Conservation (phyloP, 495 filamentous ascomycete genomes). For the Evansstolkia leycettana region DNA sequence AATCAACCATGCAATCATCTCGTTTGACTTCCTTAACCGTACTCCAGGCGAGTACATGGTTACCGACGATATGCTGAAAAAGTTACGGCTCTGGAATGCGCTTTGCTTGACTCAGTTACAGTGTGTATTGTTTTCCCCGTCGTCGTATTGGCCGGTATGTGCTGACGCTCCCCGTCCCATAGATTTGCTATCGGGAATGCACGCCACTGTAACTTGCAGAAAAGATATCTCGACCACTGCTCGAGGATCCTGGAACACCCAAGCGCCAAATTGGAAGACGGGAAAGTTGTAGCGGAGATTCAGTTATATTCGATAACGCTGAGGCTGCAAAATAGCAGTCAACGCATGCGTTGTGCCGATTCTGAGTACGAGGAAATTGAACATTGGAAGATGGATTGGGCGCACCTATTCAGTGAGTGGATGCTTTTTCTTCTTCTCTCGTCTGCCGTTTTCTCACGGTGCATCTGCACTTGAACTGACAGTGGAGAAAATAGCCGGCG, state of each 20-base stretch:
- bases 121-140: too few relatives aligned
- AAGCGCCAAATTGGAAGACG: constrained; percentile 21
- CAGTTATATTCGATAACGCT: constrained; percentile 23
- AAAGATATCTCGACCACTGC: constrained; percentile 23
- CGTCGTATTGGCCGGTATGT: too few relatives aligned
- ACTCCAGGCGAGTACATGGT: constrained; percentile 12
- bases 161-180: constrained; percentile 2
- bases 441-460: neutral
- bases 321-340: constrained; percentile 15
- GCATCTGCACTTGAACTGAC: constrained; percentile 4
- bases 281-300: constrained; percentile 25
- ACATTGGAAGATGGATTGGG: constrained; percentile 29
- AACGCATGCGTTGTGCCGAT: constrained; percentile 19
- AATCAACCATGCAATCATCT: constrained; percentile 26
- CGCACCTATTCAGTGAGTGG: constrained; percentile 22
- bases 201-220: constrained; percentile 21
- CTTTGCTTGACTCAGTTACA: constrained; percentile 27
- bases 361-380: constrained; percentile 26
- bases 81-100: constrained; percentile 28
- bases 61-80: constrained; percentile 18
- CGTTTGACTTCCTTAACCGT: constrained; percentile 21
- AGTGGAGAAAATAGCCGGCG: constrained; percentile 10
- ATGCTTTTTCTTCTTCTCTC: neutral
- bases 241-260: constrained; percentile 23
- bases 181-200: constrained; percentile 28